phyloP scores from a whole-genome alignment of 108 stramenopile species.

The Thalassiosira profunda region DNA sequence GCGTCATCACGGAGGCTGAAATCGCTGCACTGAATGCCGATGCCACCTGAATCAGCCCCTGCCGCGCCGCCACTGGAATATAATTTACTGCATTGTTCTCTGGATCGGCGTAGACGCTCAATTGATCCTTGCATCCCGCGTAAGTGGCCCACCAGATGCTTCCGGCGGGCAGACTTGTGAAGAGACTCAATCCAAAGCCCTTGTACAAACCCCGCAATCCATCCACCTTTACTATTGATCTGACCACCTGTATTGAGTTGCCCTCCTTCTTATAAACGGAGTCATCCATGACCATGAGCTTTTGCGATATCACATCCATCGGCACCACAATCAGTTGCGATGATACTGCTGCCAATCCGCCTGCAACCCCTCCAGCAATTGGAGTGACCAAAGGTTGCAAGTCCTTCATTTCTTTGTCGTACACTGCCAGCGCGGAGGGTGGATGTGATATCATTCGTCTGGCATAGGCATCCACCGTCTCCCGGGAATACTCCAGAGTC shows the following conservation, averaged over 20 bases:
- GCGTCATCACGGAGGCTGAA: constrained; percentile 42
- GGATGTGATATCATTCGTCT: constrained; percentile 33
- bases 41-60: constrained; percentile 39
- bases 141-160: constrained; percentile 64
- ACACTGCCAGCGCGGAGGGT: constrained; percentile 15
- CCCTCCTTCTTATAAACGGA: constrained; percentile 19
- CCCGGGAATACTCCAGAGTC: constrained; percentile 44
- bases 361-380: constrained; percentile 55
- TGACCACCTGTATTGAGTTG: constrained; percentile 29
- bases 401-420: constrained; percentile 11
- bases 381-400: constrained; percentile 40
- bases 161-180: constrained; percentile 56
- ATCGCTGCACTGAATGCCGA: constrained; percentile 53
- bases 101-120: constrained; percentile 5
- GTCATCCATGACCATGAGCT: constrained; percentile 52
- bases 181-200: constrained; percentile 58
- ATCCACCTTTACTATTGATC: constrained; percentile 26
- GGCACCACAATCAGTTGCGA: constrained; percentile 59
- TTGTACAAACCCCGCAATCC: constrained; percentile 47
- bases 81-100: not conserved
- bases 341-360: constrained; percentile 58
- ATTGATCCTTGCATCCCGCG: constrained; percentile 45
- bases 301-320: constrained; percentile 68
- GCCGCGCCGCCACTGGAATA: constrained; percentile 20
- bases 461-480: constrained; percentile 22